These are phyloP conservation scores for Teunomyces aglyptinius DNA, from an alignment of 805 yeast species.

Conservation along the genomic window DNA sequence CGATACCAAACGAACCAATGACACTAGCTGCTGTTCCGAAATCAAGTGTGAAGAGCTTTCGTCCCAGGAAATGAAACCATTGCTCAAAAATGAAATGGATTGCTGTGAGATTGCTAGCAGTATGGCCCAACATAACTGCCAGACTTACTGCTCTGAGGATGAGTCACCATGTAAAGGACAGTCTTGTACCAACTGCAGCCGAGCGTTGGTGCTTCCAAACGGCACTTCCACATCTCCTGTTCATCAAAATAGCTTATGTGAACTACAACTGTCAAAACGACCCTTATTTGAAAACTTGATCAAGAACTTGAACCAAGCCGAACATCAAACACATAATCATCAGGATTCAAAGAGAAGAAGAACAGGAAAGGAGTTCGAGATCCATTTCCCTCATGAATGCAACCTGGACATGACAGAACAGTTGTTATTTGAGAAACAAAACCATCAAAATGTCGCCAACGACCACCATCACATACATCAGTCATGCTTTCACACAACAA, in stretches of 20 bases:
- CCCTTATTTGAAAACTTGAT: constrained; percentile 40
- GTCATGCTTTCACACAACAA: constrained; percentile 46
- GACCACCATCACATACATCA: constrained; percentile 31
- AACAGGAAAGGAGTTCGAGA: constrained; percentile 20
- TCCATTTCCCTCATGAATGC: constrained; percentile 42
- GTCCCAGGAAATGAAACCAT: neutral
- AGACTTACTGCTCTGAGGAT: neutral
- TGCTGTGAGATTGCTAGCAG: constrained; percentile 12
- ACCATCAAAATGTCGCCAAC: neutral
- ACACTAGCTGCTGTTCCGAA: constrained; percentile 3
- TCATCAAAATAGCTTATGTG: constrained; percentile 21
- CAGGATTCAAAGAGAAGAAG: constrained; percentile 7
- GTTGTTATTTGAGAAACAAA: neutral
- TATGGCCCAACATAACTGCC: neutral
- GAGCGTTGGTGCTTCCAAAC: neutral
- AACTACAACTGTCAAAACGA: constrained; percentile 26
- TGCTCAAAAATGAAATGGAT: neutral
- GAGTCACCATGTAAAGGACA: neutral
- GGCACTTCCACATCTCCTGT: neutral
- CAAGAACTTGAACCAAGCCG: constrained; percentile 32
- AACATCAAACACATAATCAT: constrained; percentile 13
- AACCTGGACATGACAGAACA: constrained; percentile 16
- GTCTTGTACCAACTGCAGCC: neutral
- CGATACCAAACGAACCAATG: constrained; percentile 11
- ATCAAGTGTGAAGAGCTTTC: constrained; percentile 5